Conservation (phyloP, 2,329 filamentous ascomycete genomes). For the Calonectria leucothoes region DNA sequence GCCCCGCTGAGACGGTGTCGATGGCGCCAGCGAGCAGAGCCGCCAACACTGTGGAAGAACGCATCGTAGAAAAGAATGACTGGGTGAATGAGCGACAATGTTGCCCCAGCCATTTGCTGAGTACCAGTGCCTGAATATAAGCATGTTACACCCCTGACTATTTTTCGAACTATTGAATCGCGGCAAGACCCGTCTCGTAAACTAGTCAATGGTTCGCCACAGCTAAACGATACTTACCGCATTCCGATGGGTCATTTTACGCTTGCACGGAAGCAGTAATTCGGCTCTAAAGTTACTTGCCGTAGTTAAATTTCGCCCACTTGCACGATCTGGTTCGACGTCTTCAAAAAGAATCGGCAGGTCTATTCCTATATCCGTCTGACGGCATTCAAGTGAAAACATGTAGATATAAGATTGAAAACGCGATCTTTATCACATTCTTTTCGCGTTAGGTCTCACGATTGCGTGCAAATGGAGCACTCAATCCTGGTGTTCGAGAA, state of each 20-base stretch:
- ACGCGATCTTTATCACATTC: not conserved
- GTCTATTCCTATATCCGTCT: not conserved
- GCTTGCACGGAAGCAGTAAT: not conserved
- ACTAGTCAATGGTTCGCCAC: not conserved
- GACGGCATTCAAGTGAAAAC: not conserved
- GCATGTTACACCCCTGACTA: not conserved
- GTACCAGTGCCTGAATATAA: not conserved
- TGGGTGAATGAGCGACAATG: not conserved
- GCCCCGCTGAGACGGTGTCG: conserved; percentile 18
- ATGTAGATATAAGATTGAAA: not conserved
- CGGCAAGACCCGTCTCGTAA: not conserved
- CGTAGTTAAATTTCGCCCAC: not conserved
- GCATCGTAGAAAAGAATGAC: conserved; percentile 27
- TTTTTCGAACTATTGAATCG: not conserved
- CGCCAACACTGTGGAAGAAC: conserved; percentile 21
- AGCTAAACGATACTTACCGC: not conserved
- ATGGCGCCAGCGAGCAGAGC: conserved; percentile 14
- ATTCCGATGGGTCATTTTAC: not conserved
- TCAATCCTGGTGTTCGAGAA: not conserved
- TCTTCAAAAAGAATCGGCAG: too few relatives aligned
- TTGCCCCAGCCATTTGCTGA: not conserved
- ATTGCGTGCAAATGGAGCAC: not conserved
- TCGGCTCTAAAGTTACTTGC: not conserved
- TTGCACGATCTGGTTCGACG: not conserved
- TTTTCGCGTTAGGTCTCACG: too few relatives aligned